These are phyloP conservation scores for Chimonanthus praecox DNA, from an alignment of 164 flowering plant genomes.

Conservation along the genomic window DNA sequence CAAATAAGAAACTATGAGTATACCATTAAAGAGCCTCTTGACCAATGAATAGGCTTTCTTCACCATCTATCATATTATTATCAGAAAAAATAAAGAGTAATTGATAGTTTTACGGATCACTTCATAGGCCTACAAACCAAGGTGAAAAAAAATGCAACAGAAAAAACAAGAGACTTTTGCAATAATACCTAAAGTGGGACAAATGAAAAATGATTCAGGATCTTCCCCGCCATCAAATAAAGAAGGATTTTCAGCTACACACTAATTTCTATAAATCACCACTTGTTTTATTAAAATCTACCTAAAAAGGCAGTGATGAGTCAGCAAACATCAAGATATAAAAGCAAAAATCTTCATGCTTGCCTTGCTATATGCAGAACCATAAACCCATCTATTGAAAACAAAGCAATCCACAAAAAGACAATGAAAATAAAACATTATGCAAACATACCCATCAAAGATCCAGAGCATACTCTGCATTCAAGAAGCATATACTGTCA, in stretches of 20 bases:
- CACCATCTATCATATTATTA: not conserved
- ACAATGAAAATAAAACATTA: not conserved
- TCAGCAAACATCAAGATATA: not conserved
- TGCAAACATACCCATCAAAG: not conserved
- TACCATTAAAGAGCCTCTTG: not conserved
- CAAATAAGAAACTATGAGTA: not conserved
- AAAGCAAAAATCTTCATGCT: not conserved
- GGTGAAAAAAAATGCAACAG: not conserved
- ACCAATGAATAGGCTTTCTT: not conserved
- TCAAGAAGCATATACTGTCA: slow-evolving; percentile 4
- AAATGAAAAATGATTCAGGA: not conserved
- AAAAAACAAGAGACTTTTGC: not conserved
- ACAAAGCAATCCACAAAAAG: not conserved
- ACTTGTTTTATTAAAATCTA: not conserved
- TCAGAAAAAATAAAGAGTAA: not conserved
- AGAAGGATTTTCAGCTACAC: not conserved
- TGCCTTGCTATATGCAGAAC: not conserved
- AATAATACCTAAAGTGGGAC: not conserved
- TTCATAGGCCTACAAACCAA: not conserved
- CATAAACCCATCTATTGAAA: not conserved
- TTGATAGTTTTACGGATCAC: not conserved
- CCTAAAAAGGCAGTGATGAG: not conserved
- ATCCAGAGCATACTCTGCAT: slow-evolving; percentile 16
- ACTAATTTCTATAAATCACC: not conserved
- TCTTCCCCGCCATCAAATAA: not conserved